phyloP scores from a whole-genome alignment of 2,329 filamentous ascomycete genomes.

The Magnaporthales sp. region DNA sequence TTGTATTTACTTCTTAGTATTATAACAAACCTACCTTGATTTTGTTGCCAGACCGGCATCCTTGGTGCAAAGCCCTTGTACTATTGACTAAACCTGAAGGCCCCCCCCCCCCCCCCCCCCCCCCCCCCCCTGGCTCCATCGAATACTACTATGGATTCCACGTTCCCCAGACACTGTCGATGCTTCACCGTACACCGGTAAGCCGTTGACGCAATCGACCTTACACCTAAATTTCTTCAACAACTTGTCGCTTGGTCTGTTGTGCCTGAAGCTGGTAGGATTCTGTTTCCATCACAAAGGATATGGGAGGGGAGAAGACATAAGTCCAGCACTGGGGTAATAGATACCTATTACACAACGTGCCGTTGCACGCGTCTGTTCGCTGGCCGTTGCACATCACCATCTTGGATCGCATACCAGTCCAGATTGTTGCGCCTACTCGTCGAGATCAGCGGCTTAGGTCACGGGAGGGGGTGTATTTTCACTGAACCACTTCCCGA shows the following conservation, averaged over 20 bases:
- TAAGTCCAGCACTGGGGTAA: not conserved
- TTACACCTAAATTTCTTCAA: not conserved
- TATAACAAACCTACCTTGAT: not conserved
- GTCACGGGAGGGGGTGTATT: not conserved
- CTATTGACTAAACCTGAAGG: not conserved
- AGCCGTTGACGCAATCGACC: not conserved
- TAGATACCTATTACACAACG: not conserved
- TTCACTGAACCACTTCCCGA: not conserved
- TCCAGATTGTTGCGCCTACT: not conserved
- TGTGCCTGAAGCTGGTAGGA: not conserved
- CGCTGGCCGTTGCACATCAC: not conserved
- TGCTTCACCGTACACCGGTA: not conserved
- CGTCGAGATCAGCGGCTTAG: not conserved
- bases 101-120: too few species aligned
- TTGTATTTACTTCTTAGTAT: not conserved
- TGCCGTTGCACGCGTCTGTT: not conserved
- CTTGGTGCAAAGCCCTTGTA: not conserved
- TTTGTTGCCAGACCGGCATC: not conserved
- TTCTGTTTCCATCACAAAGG: not conserved
- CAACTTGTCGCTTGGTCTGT: not conserved
- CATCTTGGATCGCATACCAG: not conserved
- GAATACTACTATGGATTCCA: not conserved
- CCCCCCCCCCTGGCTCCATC: not conserved
- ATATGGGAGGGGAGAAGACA: not conserved
- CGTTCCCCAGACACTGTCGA: not conserved